Conservation (phyloP, 2,329 filamentous ascomycete genomes). For the Pseudocercospora cruenta region DNA sequence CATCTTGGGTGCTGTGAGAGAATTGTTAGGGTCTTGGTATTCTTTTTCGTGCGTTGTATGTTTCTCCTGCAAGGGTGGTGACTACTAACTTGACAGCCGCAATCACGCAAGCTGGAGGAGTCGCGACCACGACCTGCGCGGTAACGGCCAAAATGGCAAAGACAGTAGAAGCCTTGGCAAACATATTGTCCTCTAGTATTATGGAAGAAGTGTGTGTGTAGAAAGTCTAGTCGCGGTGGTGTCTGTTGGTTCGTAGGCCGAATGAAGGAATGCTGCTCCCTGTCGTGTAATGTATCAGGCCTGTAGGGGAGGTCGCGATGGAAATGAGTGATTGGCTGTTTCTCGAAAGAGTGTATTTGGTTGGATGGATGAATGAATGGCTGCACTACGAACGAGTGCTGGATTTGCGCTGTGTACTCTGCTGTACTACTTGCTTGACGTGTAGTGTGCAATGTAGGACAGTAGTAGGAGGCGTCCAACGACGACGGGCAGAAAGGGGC, state of each 20-base stretch:
- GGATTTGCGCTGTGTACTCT: not conserved
- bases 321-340: slow-evolving; percentile 16
- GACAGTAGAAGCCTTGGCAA: slow-evolving; percentile 49
- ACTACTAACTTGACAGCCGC: slow-evolving; percentile 54
- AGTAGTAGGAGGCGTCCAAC: not conserved
- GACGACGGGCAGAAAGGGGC: not conserved
- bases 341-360: slow-evolving; percentile 9
- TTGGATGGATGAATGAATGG: slow-evolving; percentile 15
- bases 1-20: slow-evolving; percentile 34
- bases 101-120: slow-evolving; percentile 56
- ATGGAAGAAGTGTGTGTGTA: not conserved
- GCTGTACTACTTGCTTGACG: not conserved
- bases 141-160: slow-evolving; percentile 51
- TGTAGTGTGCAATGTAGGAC: not conserved
- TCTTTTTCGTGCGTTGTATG: too few species aligned
- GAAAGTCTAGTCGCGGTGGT: not conserved
- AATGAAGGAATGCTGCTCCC: slow-evolving; percentile 6
- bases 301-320: slow-evolving; percentile 8
- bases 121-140: slow-evolving; percentile 46
- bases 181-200: slow-evolving; percentile 42
- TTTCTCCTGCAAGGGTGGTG: not conserved
- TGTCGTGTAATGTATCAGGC: slow-evolving; percentile 7
- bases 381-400: slow-evolving; percentile 11
- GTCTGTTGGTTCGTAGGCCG: not conserved
- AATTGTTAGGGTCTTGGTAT: too few species aligned